Base-by-base conservation (phyloP, 2,329 filamentous ascomycete genomes). In the Fusarium guadeloupense region DNA sequence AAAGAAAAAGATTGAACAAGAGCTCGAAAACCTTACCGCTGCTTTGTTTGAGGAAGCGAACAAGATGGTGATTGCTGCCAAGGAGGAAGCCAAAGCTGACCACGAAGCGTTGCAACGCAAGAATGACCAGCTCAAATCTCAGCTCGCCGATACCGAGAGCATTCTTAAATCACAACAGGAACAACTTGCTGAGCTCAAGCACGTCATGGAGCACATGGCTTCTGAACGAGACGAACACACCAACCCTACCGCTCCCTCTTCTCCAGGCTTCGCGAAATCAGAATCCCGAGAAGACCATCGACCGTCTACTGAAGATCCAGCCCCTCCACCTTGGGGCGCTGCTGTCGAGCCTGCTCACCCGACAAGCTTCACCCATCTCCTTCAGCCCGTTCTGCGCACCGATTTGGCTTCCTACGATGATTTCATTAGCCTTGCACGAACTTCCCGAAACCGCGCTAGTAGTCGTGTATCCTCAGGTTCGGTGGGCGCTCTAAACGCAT, bases 11-110 rank as follows among this genome's bases (percentile, higher is more conserved):
- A 97, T 97, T 25, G 95, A 99, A 74, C 88, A 90, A 67, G 95
- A 99, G 76, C 80, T 99, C 39, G 95, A 98, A 77, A 91, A 87
- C 46, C 77, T 99, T 62, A 98, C 95, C 0, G 88, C 92, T 2
- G 93, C 92, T 23, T 83, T 99, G n/a, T 99, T 99, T 62, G 93
- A 98, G 73, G 94, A 99, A 80, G 95, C 95, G 43, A 98, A 99
- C 78, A 93, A 90, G 82, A 98, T 99, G 94, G 95, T 99, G 46
- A 91, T 94, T 34, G 73, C 69, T 14, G 94, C 94, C 31, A 92
- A 96, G 71, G 92, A 93, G 74, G 92, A 97, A 59, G 93, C 95
- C 9, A 88, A 93, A 59, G 88, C 86, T 62, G 92, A 97, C 68
- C 89, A 92, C 31, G 93, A 97, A 65, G 83, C 85, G 5, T 80